Percentiles rank a stretch among this genome's conserved stretches.
Evolutionary conservation across 1,284 basidiomycete species (phyloP).

Genomic region (Grifola frondosa): DNA sequence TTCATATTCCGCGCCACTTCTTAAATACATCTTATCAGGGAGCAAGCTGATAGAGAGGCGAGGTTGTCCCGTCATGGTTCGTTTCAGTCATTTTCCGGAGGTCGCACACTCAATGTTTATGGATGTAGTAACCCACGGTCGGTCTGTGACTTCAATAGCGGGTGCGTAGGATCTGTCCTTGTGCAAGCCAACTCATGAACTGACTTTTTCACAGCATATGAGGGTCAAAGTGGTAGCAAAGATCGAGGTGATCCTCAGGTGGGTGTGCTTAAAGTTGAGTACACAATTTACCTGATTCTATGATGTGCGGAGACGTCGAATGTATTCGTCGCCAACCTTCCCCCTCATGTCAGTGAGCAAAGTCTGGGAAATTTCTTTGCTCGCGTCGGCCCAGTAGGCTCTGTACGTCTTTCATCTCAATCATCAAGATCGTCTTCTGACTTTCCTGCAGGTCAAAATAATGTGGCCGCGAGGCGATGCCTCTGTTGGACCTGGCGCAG

Average conservation of each 20-base stretch:
- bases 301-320: conserved; percentile 75
- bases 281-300: conserved; percentile 33
- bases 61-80: conserved; percentile 73
- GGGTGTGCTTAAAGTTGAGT: conserved; percentile 14
- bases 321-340: conserved; percentile 90
- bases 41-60: conserved; percentile 88
- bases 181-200: background rate
- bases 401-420: conserved; percentile 40
- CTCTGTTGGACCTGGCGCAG: conserved; percentile 64
- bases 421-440: conserved; percentile 1
- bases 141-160: conserved; percentile 85
- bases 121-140: conserved; percentile 33
- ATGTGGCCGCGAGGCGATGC: conserved; percentile 89
- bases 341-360: conserved; percentile 81
- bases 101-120: conserved; percentile 5
- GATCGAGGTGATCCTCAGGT: conserved; percentile 84
- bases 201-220: conserved; percentile 55
- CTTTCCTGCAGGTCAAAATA: conserved; percentile 71
- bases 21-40: conserved; percentile 46
- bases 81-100: conserved; percentile 15
- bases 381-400: conserved; percentile 51
- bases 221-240: conserved; percentile 85
- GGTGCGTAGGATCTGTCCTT: conserved; percentile 42
- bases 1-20: background rate
- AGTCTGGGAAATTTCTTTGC: conserved; percentile 77